Base-by-base conservation (phyloP, 352 stramenopile genomes). In the Phytophthora brassicae region DNA sequence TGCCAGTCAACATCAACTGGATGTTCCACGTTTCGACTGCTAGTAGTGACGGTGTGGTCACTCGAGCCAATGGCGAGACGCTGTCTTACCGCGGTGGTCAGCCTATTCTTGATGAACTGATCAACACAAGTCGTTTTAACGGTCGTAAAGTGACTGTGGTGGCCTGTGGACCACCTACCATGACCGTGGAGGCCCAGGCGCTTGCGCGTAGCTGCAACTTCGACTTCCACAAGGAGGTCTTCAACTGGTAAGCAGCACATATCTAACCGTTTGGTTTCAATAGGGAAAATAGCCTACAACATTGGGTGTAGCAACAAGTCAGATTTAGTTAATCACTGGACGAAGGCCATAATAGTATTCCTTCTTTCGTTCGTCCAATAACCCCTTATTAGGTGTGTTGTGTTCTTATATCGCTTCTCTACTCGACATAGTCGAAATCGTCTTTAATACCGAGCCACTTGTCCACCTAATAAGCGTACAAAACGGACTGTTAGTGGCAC, bases 401-500 rank as follows among this genome's bases (percentile, higher is more conserved):
- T 41, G 31, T 38, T 35, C 8, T 43, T 42, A 5, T 20, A 14
- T 39, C 17, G 4, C 28, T 23, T 6, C 20, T 12, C 77, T 51
- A 90, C 63, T 90, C 85, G 19, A 94, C 60, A 46, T 94, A 94
- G 69, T 94, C 86, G 46, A 94, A 94, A 55, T 94, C 84, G 55
- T 94, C 86, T 42, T 92, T 86, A 48, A 94, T 86, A 5, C 77
- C 84, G 8, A 94, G 81, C 86, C 84, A 93, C 61, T 94, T 94
- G 66, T 94, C 82, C 24, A 89, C 80, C 81, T 91, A 54, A 8
- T 54, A n/a, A 11, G 43, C 5, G 12, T n/a, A 62, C 8, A 56
- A 22, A 8, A 67, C 19, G 16, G 3, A 20, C n/a, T 41, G 16
- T 13, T 2, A 12, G 14, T 45, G 39, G 22, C 17, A 14, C 6